A percentile compares a stretch with the other conserved stretches of the same genome.
phyloP scores from a whole-genome alignment of 305 asterid species.

The Fraxinus dipetala region DNA sequence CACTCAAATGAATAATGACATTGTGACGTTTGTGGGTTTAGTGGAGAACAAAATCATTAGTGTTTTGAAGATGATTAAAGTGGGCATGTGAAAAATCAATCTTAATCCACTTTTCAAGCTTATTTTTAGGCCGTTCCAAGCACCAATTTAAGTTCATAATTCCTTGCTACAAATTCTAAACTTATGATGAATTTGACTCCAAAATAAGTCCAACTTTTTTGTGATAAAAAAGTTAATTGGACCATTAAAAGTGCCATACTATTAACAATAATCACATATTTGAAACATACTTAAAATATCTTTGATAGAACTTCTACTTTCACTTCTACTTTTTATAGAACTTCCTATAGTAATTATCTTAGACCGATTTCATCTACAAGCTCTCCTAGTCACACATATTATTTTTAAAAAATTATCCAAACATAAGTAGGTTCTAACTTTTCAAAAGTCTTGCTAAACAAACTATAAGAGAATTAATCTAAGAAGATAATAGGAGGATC shows the following conservation, averaged over 20 bases:
- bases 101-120: neutral
- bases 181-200: conserved; percentile 18
- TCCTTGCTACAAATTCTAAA: neutral
- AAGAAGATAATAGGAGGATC: conserved; percentile 4
- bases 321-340: too few relatives aligned
- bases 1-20: conserved; percentile 1
- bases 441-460: neutral
- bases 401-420: neutral
- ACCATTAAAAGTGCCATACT: neutral
- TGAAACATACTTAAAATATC: conserved; percentile 6
- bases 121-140: neutral
- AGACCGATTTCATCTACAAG: neutral
- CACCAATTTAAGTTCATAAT: neutral
- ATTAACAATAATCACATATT: conserved; percentile 18
- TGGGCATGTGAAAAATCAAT: conserved; percentile 33
- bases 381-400: neutral
- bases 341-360: too few relatives aligned
- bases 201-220: conserved; percentile 15
- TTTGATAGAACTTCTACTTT: neutral
- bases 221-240: conserved; percentile 21
- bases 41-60: conserved; percentile 55
- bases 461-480: neutral
- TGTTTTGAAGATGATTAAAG: conserved; percentile 31
- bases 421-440: neutral
- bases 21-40: conserved; percentile 12